Base-by-base conservation (phyloP, 2,329 filamentous ascomycete genomes). In the Pseudocercospora crystallina region DNA sequence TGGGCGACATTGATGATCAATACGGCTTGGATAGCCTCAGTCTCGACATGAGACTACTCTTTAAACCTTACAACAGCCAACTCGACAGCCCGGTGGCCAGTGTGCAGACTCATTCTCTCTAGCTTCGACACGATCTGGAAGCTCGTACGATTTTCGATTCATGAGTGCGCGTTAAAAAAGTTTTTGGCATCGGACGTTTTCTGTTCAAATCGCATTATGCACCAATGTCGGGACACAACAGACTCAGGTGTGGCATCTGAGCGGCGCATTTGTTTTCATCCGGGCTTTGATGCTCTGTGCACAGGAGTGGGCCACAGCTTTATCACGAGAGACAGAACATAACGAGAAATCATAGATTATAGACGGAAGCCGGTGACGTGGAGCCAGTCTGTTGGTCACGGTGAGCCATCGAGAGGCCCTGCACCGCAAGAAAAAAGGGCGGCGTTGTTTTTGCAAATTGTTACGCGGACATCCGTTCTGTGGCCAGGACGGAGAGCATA, bases 11-110 rank as follows among this genome's bases (percentile, higher is more conserved):
- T 56, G 82, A 87, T 63, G 80, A 84, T 56, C 77, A 80, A 51
- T 89, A 84, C 64, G 85, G 82, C 5, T 73, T 81, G 35, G 61
- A 56, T 57, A 79, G 86, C 65, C 74, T 86, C 59, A 86, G 82
- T 7, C 74, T 89, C 54, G 81, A 89, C 69, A 87, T 89, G 84
- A 82, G 82, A 63, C 76, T 83, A 61, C 75, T 90, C 43, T 89
- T 89, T 68, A 82, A 78, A 63, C 84, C 85, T 12, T 74, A 76
- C 65, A 66, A 70, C 49, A 62, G 63, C 38, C 61, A 64, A 37
- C 41, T 63, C 45, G 63, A 69, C 50, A 65, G 64, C 44, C 65
- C 65, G n/a, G 59, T 67, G 17, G 63, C 60, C 46, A 61, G 65
- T 36, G 57, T 69, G 33, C 64, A 62, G 51, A 66, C 66, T 13